Evolutionary conservation across 1,284 basidiomycete genomes (phyloP).

Genomic region (Thecaphora frezii): DNA sequence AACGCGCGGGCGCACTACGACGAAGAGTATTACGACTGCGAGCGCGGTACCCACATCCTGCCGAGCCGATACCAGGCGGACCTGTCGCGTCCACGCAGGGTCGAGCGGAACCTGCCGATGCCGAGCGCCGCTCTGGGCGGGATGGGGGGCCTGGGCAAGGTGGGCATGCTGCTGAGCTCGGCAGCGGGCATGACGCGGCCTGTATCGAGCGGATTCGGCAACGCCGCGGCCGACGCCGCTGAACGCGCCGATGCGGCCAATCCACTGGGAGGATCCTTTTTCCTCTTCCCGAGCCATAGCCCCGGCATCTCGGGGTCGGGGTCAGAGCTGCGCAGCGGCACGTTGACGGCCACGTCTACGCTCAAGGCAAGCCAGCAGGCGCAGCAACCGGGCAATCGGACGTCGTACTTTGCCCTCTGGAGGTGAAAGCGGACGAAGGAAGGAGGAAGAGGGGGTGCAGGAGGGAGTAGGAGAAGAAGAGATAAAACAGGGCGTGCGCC

Average conservation of each 20-base stretch:
- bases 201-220: not conserved
- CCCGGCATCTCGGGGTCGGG: not conserved
- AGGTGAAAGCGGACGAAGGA: too few relatives aligned
- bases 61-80: constrained; percentile 16
- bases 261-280: not conserved
- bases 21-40: constrained; percentile 25
- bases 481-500: too few relatives aligned
- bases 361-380: not conserved
- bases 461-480: too few relatives aligned
- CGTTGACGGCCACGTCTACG: not conserved
- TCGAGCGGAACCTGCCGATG: constrained; percentile 14
- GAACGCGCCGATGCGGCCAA: not conserved
- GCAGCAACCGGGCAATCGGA: not conserved
- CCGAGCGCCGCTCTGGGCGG: constrained; percentile 15
- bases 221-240: not conserved
- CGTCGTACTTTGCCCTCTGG: too few relatives aligned
- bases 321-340: not conserved
- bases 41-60: constrained; percentile 13
- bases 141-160: constrained; percentile 8
- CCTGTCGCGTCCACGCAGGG: constrained; percentile 13
- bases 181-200: not conserved
- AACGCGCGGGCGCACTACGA: constrained; percentile 26
- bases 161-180: not conserved
- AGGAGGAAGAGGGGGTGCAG: too few relatives aligned
- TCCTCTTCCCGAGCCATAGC: not conserved